Evolutionary conservation across 1,284 basidiomycete genomes (phyloP).

Genomic region (Leucoagaricus sp.): DNA sequence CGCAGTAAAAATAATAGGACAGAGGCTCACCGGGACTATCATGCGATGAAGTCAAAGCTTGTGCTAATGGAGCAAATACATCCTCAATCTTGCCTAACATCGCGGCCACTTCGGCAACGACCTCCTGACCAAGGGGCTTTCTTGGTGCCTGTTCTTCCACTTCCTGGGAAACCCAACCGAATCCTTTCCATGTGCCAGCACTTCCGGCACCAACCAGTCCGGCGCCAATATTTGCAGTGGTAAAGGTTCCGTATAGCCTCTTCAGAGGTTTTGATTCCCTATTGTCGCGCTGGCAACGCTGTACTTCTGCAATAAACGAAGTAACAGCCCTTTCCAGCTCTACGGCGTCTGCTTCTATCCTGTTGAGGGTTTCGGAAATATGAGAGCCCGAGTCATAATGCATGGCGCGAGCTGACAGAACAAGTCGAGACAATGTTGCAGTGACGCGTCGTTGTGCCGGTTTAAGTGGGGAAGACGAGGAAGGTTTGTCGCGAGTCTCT

Average conservation of each 20-base stretch:
- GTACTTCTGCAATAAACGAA: constrained; percentile 73
- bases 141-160: constrained; percentile 50
- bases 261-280: constrained; percentile 41
- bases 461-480: constrained; percentile 60
- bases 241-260: constrained; percentile 64
- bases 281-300: constrained; percentile 50
- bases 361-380: constrained; percentile 62
- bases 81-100: constrained; percentile 51
- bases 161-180: constrained; percentile 66
- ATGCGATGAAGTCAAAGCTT: constrained; percentile 37
- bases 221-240: constrained; percentile 63
- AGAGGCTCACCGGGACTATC: constrained; percentile 42
- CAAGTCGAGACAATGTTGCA: constrained; percentile 74
- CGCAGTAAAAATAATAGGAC: background rate
- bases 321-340: constrained; percentile 77
- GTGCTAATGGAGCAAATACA: constrained; percentile 42
- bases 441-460: constrained; percentile 77
- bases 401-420: constrained; percentile 75
- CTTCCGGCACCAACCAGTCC: constrained; percentile 74
- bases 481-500: constrained; percentile 44
- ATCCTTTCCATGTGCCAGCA: constrained; percentile 75
- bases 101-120: constrained; percentile 53
- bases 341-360: constrained; percentile 75
- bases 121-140: constrained; percentile 49
- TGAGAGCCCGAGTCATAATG: constrained; percentile 71